Evolutionary conservation across 163 green algal species (phyloP).

Genomic region (Chloromonas sp.): DNA sequence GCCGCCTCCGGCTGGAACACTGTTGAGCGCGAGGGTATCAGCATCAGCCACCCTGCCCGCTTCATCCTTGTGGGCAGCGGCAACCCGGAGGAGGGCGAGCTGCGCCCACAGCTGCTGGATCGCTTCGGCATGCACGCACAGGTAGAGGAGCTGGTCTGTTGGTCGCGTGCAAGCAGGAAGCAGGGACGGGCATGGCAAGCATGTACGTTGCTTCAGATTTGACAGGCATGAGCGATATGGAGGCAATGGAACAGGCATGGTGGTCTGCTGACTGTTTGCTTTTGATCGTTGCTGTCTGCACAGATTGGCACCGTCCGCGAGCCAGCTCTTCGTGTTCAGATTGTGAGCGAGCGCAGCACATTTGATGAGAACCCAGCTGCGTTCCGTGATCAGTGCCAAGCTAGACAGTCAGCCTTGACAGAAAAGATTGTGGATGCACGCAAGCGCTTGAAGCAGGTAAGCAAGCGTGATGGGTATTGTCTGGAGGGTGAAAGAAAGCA

Average conservation of each 20-base stretch:
- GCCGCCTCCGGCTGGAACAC: slow-evolving; percentile 85
- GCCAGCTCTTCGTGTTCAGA: slow-evolving; percentile 64
- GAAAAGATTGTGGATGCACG: slow-evolving; percentile 61
- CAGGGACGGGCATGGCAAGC: too few species aligned
- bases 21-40: slow-evolving; percentile 92
- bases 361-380: slow-evolving; percentile 69
- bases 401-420: slow-evolving; percentile 58
- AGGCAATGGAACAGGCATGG: too few species aligned
- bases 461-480: too few species aligned
- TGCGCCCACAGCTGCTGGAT: slow-evolving; percentile 59
- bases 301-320: slow-evolving; percentile 83
- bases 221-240: too few species aligned
- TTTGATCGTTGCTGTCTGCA: neutral
- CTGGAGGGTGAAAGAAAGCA: too few species aligned
- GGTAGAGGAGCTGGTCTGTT: slow-evolving; percentile 30
- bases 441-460: slow-evolving; percentile 44
- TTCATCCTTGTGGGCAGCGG: slow-evolving; percentile 83
- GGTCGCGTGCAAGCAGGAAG: too few species aligned
- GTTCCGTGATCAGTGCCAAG: slow-evolving; percentile 39
- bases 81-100: slow-evolving; percentile 62
- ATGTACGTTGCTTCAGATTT: too few species aligned
- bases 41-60: slow-evolving; percentile 83
- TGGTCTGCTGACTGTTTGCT: too few species aligned
- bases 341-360: slow-evolving; percentile 78
- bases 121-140: slow-evolving; percentile 58